Evolutionary conservation across 2,329 filamentous ascomycete species (phyloP).

Genomic region (Clarireedia paspali): DNA sequence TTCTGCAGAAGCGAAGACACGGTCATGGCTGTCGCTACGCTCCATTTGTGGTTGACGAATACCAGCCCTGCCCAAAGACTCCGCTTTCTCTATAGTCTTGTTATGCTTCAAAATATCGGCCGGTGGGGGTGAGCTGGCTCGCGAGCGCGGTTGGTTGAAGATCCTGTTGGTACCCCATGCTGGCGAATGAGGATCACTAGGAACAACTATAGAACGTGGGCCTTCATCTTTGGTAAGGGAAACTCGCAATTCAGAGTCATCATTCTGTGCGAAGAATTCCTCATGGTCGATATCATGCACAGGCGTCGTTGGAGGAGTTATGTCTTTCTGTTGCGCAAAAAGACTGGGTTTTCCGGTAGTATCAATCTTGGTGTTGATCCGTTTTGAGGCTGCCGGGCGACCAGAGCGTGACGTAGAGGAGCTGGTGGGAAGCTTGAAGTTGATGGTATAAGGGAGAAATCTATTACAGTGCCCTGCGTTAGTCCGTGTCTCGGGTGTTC

Average conservation of each 20-base stretch:
- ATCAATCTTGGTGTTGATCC: conserved; percentile 43
- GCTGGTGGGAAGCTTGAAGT: conserved; percentile 63
- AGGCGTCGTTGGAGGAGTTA: conserved; percentile 29
- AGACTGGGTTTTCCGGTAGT: conserved; percentile 43
- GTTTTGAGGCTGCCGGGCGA: conserved; percentile 21
- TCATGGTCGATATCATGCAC: conserved; percentile 32
- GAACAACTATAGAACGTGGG: conserved; percentile 48
- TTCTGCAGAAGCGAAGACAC: conserved; percentile 65
- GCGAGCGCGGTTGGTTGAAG: conserved; percentile 62
- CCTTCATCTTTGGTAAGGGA: conserved; percentile 44
- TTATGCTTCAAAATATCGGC: conserved; percentile 66
- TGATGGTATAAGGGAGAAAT: conserved; percentile 85
- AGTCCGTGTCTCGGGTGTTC: background rate
- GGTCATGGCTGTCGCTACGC: conserved; percentile 57
- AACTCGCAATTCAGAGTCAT: conserved; percentile 42
- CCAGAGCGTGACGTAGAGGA: conserved; percentile 23
- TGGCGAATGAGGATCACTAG: conserved; percentile 67
- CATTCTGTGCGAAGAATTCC: conserved; percentile 49
- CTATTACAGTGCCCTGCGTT: conserved; percentile 36
- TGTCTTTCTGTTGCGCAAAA: conserved; percentile 23
- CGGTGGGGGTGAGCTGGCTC: conserved; percentile 66
- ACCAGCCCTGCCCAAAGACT: conserved; percentile 49
- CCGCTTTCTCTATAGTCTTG: conserved; percentile 48
- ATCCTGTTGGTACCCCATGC: conserved; percentile 54
- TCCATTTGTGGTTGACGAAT: conserved; percentile 46